A percentile compares a stretch with the other conserved stretches of the same genome.
Conservation (phyloP, 129 eudicot genomes). For the Mikania micrantha region DNA sequence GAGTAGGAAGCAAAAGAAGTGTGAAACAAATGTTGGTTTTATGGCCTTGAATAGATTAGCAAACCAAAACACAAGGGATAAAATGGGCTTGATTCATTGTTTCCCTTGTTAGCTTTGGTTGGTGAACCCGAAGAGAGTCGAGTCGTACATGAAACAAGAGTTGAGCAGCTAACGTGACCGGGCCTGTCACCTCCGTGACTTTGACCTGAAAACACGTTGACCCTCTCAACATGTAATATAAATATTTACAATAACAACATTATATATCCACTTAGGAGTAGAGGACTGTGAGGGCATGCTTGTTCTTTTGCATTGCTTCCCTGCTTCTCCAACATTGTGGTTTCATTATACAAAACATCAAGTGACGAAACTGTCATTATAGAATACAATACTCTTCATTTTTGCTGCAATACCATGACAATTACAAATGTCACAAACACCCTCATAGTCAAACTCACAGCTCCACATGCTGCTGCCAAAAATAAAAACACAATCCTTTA, state of each 20-base stretch:
- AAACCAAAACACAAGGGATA: slow-evolving; percentile 7
- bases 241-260: slow-evolving; percentile 60
- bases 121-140: background rate
- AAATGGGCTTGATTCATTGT: slow-evolving; percentile 24
- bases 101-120: slow-evolving; percentile 15
- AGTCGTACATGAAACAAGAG: slow-evolving; percentile 24
- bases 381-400: slow-evolving; percentile 16
- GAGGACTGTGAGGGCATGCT: slow-evolving; percentile 32
- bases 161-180: slow-evolving; percentile 24
- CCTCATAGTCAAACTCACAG: slow-evolving; percentile 27
- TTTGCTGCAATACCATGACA: slow-evolving; percentile 35
- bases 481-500: background rate
- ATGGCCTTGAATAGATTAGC: slow-evolving; percentile 28
- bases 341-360: slow-evolving; percentile 36
- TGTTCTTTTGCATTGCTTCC: slow-evolving; percentile 50
- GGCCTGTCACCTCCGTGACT: slow-evolving; percentile 95
- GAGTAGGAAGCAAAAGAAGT: background rate
- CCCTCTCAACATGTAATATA: slow-evolving; percentile 32
- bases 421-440: slow-evolving; percentile 30
- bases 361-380: slow-evolving; percentile 21
- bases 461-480: slow-evolving; percentile 50
- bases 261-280: slow-evolving; percentile 53
- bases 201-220: slow-evolving; percentile 63
- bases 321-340: slow-evolving; percentile 47
- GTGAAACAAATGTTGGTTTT: background rate